Conservation (phyloP, 169 alveolate species). For the Eimeria brunetti region DNA sequence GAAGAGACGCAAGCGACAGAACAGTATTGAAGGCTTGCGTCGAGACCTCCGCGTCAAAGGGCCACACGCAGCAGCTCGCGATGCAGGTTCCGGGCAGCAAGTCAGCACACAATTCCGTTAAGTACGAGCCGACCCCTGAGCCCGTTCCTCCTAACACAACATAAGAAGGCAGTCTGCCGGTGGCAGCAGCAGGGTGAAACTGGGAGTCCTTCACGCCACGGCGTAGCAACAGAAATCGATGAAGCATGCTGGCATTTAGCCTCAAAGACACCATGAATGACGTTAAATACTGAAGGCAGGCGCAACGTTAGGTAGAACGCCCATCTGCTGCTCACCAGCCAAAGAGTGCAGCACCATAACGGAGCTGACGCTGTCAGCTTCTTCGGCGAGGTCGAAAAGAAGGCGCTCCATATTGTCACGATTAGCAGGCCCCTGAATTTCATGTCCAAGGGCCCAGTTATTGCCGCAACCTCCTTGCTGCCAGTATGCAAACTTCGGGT, state of each 20-base stretch:
- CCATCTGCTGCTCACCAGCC: constrained; percentile 39
- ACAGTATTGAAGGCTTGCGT: constrained; percentile 54
- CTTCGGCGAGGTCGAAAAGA: constrained; percentile 44
- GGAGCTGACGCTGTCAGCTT: constrained; percentile 44
- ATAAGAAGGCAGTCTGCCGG: neutral
- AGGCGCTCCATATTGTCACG: constrained; percentile 54
- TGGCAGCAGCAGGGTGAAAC: neutral
- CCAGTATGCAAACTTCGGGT: constrained; percentile 55
- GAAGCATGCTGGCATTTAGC: constrained; percentile 11
- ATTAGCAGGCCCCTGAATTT: constrained; percentile 48
- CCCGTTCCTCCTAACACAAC: constrained; percentile 65
- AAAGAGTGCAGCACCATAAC: constrained; percentile 42
- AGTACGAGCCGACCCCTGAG: constrained; percentile 63
- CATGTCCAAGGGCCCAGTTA: constrained; percentile 70
- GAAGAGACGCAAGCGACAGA: constrained; percentile 57
- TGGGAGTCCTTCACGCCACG: neutral
- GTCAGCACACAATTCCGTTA: constrained; percentile 59
- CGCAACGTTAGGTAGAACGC: neutral
- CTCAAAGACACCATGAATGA: neutral
- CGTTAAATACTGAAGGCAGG: neutral
- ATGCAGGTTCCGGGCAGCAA: constrained; percentile 48
- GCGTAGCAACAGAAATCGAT: neutral
- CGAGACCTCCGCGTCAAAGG: constrained; percentile 62
- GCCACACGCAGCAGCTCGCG: constrained; percentile 73
- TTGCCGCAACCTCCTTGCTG: constrained; percentile 75